Base-by-base conservation (phyloP, 2,329 filamentous ascomycete genomes). In the Emergomyces pasteurianus region DNA sequence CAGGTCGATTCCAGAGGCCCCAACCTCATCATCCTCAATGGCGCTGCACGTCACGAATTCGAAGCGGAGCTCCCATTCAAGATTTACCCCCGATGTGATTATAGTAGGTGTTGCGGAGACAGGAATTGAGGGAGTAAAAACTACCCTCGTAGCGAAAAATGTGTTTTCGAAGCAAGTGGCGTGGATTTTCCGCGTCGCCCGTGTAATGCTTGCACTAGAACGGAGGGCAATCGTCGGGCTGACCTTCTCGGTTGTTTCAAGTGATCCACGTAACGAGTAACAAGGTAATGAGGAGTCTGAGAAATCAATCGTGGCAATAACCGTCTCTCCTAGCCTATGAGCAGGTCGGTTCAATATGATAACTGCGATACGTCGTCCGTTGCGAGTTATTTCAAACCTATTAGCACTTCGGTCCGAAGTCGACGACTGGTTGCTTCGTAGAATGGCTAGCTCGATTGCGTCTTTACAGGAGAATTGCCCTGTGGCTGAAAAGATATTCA, bases 371-470 rank as follows among this genome's bases (percentile, higher is more conserved):
- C 86, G 86, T 60, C 86, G 86, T n/a, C 92, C 92, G 69, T 91
- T 92, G 16, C 92, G 88, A 14, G 92, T 87, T 71, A 99, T 97
- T 71, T 96, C 92, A 72, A 97, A 99, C 46, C 91, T 86, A 69
- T 96, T 96, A n/a, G 87, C 84, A 70, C 89, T 92, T 67, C 90
- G 87, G 42, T 86, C 85, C n/a, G 84, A 82, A 52, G 84, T 81
- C 2, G 79, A 79, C 0, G 84, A 81, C 66, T 86, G 77, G 66
- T 90, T 90, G 70, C 90, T 91, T 65, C 90, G 86, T 59, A 96
- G 80, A 62, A 97, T 96, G 14, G 94, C 86, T 63, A 95, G 81
- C 70, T 96, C 90, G 68, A 99, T 96, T 23, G 89, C 86, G 68
- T 96, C 91, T 70, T 90, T 92, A 63, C 82, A 87, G 1, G 83